Percentiles rank a stretch among this genome's conserved stretches.
Conservation (phyloP, 371 early-diverging fungal species). For the Zancudomyces culisetae region DNA sequence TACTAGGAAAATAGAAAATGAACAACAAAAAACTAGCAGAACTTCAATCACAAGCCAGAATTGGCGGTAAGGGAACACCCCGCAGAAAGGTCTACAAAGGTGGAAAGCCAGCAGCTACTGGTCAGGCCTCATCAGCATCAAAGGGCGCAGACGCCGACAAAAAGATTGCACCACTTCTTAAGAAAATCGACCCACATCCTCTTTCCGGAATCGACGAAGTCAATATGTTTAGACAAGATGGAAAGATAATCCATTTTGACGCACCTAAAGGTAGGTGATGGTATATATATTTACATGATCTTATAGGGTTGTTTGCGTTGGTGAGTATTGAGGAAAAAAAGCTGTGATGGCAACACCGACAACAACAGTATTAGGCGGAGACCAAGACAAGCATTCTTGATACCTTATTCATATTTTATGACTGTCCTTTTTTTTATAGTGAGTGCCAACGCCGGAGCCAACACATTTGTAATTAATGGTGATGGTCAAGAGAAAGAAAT, state of each 20-base stretch:
- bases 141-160: conserved; percentile 58
- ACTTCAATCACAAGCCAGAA: conserved; percentile 79
- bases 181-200: conserved; percentile 72
- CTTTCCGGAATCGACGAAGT: conserved; percentile 85
- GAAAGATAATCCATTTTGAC: conserved; percentile 82
- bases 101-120: conserved; percentile 22
- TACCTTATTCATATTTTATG: too few species aligned
- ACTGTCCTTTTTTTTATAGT: too few species aligned
- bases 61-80: conserved; percentile 93
- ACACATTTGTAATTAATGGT: conserved; percentile 86
- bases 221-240: conserved; percentile 95
- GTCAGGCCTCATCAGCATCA: conserved; percentile 6
- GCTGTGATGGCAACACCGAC: too few species aligned
- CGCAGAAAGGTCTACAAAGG: conserved; percentile 84
- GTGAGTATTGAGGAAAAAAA: too few species aligned
- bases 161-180: conserved; percentile 67
- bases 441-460: conserved; percentile 57
- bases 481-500: conserved; percentile 54
- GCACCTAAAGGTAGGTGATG: conserved; percentile 58
- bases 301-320: background rate
- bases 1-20: conserved; percentile 32
- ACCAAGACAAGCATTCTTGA: too few species aligned
- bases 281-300: background rate
- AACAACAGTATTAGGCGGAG: too few species aligned
- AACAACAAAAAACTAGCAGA: conserved; percentile 89